These are phyloP conservation scores for Bigelowiella natans DNA, from an alignment of 78 protist genomes.

Conservation along the genomic window DNA sequence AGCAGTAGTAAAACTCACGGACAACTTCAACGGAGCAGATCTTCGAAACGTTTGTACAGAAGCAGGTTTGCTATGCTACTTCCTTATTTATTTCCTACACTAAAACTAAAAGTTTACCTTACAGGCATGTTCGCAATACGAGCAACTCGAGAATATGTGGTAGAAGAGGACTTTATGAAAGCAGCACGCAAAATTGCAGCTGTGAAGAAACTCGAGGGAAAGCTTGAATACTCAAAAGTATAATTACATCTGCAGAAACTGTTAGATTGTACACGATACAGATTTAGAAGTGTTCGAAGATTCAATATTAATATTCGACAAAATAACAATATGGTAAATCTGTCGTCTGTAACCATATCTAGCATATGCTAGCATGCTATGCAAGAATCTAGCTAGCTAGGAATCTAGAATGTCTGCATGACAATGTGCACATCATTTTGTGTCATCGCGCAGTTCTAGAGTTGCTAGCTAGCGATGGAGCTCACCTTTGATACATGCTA, in stretches of 20 bases:
- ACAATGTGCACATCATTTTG: too few species aligned
- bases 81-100: not conserved
- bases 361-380: too few species aligned
- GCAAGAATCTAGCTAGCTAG: too few species aligned
- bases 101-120: not conserved
- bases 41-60: constrained; percentile 96
- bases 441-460: too few species aligned
- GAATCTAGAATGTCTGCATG: too few species aligned
- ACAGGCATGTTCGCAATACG: constrained; percentile 93
- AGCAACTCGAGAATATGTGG: constrained; percentile 76
- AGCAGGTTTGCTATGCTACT: constrained; percentile 56
- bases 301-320: too few species aligned
- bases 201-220: constrained; percentile 89
- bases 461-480: too few species aligned
- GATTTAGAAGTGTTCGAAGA: too few species aligned
- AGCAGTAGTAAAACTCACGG: constrained; percentile 84
- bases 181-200: constrained; percentile 90
- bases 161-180: constrained; percentile 94
- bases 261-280: too few species aligned
- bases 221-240: constrained; percentile 56
- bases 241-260: constrained; percentile 5
- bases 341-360: too few species aligned
- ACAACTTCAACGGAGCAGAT: constrained; percentile 99
- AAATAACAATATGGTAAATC: too few species aligned
- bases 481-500: too few species aligned